These are phyloP conservation scores for Filobasidium uniguttulatum DNA, from an alignment of 1,284 basidiomycete genomes.

Conservation along the genomic window DNA sequence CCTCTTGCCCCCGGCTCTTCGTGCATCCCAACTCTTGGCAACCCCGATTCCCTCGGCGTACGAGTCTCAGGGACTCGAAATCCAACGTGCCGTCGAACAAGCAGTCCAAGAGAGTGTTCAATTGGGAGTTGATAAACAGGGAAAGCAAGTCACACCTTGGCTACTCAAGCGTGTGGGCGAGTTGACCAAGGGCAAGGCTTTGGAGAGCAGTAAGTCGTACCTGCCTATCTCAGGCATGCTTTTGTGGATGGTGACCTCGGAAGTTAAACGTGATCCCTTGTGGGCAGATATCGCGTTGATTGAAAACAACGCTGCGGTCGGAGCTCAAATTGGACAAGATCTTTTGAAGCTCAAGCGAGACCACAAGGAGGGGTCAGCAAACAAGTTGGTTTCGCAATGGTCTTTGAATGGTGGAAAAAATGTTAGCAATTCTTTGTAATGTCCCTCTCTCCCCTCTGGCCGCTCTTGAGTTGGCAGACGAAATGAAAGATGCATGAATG, in stretches of 20 bases:
- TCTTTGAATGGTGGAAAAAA: too few species aligned
- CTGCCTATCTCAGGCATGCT: too few species aligned
- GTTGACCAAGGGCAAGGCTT: constrained; percentile 59
- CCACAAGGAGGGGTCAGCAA: neutral
- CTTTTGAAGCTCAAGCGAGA: constrained; percentile 37
- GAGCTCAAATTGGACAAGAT: constrained; percentile 66
- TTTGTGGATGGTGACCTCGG: neutral
- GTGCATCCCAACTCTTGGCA: constrained; percentile 52
- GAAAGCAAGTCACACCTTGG: constrained; percentile 95
- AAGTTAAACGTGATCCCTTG: neutral
- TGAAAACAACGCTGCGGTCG: constrained; percentile 78
- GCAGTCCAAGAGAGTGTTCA: constrained; percentile 72
- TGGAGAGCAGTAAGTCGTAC: constrained; percentile 49
- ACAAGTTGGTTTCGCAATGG: neutral
- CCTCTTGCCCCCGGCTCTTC: constrained; percentile 23
- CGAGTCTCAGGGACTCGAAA: constrained; percentile 50
- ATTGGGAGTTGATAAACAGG: constrained; percentile 63
- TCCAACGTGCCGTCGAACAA: constrained; percentile 71
- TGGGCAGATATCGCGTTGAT: constrained; percentile 68
- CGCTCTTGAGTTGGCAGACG: neutral
- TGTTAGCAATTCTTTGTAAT: neutral
- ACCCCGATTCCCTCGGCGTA: constrained; percentile 78
- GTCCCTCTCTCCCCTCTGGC: neutral
- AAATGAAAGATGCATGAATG: too few species aligned
- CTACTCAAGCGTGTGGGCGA: constrained; percentile 71